These are phyloP conservation scores for Ophiocordyceps unilateralis DNA, from an alignment of 2,329 filamentous ascomycete genomes.

Conservation along the genomic window DNA sequence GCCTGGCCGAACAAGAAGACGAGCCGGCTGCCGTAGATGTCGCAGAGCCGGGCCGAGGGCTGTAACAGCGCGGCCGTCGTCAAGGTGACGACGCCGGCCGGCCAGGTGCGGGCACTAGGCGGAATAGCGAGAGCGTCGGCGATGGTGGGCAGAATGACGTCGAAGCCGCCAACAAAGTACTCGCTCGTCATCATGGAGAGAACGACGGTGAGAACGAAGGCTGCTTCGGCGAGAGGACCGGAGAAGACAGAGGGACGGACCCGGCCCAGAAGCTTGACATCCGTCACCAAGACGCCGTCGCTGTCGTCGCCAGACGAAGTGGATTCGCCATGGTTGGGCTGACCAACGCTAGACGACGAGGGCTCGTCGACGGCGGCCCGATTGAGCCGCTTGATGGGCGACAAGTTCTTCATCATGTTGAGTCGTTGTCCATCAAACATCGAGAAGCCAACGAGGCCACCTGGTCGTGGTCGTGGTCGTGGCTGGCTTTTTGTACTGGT, in stretches of 20 bases:
- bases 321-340: no score
- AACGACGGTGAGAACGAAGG: conserved; percentile 44
- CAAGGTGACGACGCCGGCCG: conserved; percentile 42
- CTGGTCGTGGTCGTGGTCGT: no score
- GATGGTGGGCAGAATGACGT: conserved; percentile 52
- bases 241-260: conserved; percentile 40
- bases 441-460: no score
- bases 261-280: conserved; percentile 42
- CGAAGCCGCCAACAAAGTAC: conserved; percentile 64
- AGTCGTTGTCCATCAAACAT: no score
- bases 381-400: neutral
- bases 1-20: conserved; percentile 41
- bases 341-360: no score
- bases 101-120: conserved; percentile 43
- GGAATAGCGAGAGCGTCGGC: conserved; percentile 46
- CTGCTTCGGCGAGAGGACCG: conserved; percentile 35
- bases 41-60: conserved; percentile 41
- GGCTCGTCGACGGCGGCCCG: neutral
- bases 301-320: neutral
- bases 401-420: no score
- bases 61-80: conserved; percentile 41
- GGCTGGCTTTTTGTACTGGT: no score
- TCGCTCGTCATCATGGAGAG: conserved; percentile 50
- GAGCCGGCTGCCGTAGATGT: conserved; percentile 44
- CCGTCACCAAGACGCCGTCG: neutral